Conservation (phyloP, 2,329 filamentous ascomycete genomes). For the Pseudogymnoascus sp. region DNA sequence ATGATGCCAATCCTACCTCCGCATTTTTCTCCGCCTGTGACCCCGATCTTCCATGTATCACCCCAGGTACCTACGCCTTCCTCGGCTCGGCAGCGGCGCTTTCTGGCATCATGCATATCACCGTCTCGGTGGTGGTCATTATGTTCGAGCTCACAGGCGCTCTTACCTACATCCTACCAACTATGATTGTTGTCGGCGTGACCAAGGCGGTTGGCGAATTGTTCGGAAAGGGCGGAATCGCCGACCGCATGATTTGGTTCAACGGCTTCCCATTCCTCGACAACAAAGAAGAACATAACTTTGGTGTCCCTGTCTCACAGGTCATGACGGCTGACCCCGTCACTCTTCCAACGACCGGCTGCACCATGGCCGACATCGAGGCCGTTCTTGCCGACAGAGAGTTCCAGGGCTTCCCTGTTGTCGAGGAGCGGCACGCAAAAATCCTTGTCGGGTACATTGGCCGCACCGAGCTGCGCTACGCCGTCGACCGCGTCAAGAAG, state of each 20-base stretch:
- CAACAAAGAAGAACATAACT: slow-evolving; percentile 95
- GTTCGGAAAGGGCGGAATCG: slow-evolving; percentile 93
- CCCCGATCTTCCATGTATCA: slow-evolving; percentile 91
- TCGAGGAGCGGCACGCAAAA: slow-evolving; percentile 65
- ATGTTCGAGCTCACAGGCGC: slow-evolving; percentile 99
- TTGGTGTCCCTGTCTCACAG: slow-evolving; percentile 85
- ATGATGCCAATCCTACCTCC: slow-evolving; percentile 75
- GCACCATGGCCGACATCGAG: slow-evolving; percentile 72
- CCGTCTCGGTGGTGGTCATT: slow-evolving; percentile 93
- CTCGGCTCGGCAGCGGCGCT: slow-evolving; percentile 85
- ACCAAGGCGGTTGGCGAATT: slow-evolving; percentile 89
- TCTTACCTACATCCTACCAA: slow-evolving; percentile 90
- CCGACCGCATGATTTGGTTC: slow-evolving; percentile 98
- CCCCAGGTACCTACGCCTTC: slow-evolving; percentile 94
- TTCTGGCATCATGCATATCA: slow-evolving; percentile 97
- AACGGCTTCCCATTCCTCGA: slow-evolving; percentile 96
- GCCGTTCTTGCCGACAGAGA: slow-evolving; percentile 66
- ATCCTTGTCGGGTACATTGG: slow-evolving; percentile 87
- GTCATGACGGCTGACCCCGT: slow-evolving; percentile 78
- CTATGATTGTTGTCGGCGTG: slow-evolving; percentile 97
- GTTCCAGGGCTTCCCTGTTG: slow-evolving; percentile 89
- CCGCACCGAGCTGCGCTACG: slow-evolving; percentile 83
- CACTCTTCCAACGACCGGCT: slow-evolving; percentile 64
- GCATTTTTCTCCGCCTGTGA: slow-evolving; percentile 83
- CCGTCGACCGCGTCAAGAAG: slow-evolving; percentile 70